Base-by-base conservation (phyloP, 345 rosid genomes). In the Brassica incana region DNA sequence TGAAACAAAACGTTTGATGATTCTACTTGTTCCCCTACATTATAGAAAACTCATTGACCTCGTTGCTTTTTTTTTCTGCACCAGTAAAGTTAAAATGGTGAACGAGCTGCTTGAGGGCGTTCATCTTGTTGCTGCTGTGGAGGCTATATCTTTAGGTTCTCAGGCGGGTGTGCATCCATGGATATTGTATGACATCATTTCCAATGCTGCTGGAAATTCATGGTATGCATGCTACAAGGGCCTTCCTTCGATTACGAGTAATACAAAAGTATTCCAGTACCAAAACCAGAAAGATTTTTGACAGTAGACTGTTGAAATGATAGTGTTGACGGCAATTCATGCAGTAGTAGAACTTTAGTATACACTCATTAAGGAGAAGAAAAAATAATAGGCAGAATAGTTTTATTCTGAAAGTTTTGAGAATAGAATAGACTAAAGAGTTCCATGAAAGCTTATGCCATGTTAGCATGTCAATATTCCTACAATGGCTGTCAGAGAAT, bases 121-220 rank as follows among this genome's bases (percentile, higher is more conserved):
- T 80, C 97, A 95, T 87, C 85, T 92, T 76, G 85, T 91, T 81
- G 97, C 97, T 69, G 86, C 99, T 16, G 86, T 89, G 83, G 99
- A 95, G 81, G 99, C 97, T 74, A 88, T 95, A 80, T 85, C 90
- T 72, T 86, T 95, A 69, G 91, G 94, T 78, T 79, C 88, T 36
- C 84, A 86, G 75, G 90, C 87, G 18, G 89, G 89, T 67, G 86
- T 91, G 73, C 93, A 95, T 88, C 99, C 99, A 14, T 90, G 94
- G 95, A 92, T 95, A 70, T 84, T 92, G 81, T 95, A 95, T 79
- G 88, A 95, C 85, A 95, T 95, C 78, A 88, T 95, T 77, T 90
- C 99, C 63, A 91, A 92, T 87, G 97, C 99, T 71, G 99, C 99
- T 84, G 99, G 99, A 77, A 95, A 89, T 83, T 95, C 99, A 81